A percentile compares a stretch with the other conserved stretches of the same genome.
phyloP scores from a whole-genome alignment of 176 grass and related monocot genomes.

The Pontederia crassipes region DNA sequence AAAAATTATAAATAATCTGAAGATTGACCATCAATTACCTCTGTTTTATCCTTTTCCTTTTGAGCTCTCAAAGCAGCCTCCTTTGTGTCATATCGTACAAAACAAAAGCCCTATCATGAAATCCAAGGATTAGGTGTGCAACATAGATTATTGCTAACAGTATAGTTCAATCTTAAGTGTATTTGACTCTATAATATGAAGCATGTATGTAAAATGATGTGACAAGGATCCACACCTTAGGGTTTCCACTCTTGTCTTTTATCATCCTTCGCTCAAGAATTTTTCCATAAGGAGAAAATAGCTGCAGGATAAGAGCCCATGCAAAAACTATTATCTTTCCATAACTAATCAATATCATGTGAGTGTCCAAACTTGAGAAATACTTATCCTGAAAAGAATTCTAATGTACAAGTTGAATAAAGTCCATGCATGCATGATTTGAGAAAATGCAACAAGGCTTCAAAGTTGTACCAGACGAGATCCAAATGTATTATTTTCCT shows the following conservation, averaged over 20 bases:
- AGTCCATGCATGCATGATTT: background rate
- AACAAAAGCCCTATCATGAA: slow-evolving; percentile 62
- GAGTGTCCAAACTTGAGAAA: background rate
- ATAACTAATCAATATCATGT: slow-evolving; percentile 4
- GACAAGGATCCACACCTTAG: slow-evolving; percentile 45
- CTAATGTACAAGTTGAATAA: background rate
- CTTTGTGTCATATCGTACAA: slow-evolving; percentile 56
- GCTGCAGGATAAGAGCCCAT: slow-evolving; percentile 37
- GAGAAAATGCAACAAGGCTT: too few relatives aligned
- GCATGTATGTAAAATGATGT: slow-evolving; percentile 16
- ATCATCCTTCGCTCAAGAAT: slow-evolving; percentile 58
- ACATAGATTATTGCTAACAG: background rate
- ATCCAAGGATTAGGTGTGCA: slow-evolving; percentile 3
- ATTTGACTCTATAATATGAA: background rate
- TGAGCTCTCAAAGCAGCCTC: slow-evolving; percentile 47
- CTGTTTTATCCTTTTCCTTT: slow-evolving; percentile 47
- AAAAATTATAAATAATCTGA: slow-evolving; percentile 14
- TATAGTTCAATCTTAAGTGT: background rate
- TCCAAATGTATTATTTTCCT: too few relatives aligned
- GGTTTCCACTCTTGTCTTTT: slow-evolving; percentile 45
- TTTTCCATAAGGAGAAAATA: slow-evolving; percentile 69
- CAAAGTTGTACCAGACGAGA: too few relatives aligned
- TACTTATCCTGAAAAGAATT: background rate
- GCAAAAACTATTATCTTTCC: background rate
- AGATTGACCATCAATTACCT: slow-evolving; percentile 34